Percentiles rank a stretch among this genome's conserved stretches.
phyloP scores from a whole-genome alignment of 148 eudicot genomes.

The Drosera capensis region DNA sequence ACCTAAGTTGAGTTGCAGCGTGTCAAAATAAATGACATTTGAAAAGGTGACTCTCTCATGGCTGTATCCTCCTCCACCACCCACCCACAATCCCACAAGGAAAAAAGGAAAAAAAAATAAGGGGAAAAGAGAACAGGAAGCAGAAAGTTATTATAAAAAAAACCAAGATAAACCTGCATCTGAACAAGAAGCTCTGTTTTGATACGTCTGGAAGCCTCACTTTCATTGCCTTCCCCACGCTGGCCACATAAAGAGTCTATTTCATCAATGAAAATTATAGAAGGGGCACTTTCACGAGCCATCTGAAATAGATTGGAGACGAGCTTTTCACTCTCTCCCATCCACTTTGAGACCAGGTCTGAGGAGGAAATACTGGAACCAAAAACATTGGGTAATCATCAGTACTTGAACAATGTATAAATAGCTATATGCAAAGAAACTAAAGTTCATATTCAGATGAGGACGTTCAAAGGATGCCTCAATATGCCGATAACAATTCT shows the following conservation, averaged over 20 bases:
- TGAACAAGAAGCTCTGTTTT: conserved; percentile 98
- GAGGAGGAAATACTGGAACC: conserved; percentile 80
- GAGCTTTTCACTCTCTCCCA: conserved; percentile 99
- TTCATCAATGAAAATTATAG: conserved; percentile 92
- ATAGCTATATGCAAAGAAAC: background rate
- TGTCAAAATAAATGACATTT: no score
- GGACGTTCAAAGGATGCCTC: background rate
- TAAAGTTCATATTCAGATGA: background rate
- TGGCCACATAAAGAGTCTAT: conserved; percentile 98
- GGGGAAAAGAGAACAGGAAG: background rate
- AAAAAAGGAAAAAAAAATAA: background rate
- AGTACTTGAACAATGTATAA: conserved; percentile 5
- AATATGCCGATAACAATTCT: background rate
- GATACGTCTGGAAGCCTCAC: conserved; percentile 98
- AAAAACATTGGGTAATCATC: conserved; percentile 31
- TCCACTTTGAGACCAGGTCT: conserved; percentile 97
- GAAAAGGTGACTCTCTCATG: no score
- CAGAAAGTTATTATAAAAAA: background rate
- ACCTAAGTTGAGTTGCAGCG: no score
- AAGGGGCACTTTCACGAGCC: conserved; percentile 98
- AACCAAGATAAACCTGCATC: conserved; percentile 61
- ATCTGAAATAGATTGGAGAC: conserved; percentile 92
- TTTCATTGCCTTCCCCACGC: conserved; percentile 99
- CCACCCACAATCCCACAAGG: no score
- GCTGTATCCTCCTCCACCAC: no score